Percentiles rank a stretch among this genome's conserved stretches.
phyloP scores from a whole-genome alignment of 2,329 filamentous ascomycete genomes.

The Apiospora sp. region DNA sequence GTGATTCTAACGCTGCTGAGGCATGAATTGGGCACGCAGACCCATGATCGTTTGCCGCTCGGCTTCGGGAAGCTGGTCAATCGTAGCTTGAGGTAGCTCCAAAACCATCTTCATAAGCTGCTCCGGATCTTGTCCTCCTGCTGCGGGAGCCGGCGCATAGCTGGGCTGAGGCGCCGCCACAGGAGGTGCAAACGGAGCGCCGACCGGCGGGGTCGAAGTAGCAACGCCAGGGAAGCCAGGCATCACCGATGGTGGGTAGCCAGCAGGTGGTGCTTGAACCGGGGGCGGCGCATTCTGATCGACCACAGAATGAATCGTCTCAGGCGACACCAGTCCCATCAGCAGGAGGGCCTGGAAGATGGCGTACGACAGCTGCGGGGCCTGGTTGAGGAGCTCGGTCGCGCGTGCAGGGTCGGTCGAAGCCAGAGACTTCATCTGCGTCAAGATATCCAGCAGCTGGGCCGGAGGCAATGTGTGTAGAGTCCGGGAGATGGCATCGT shows the following conservation, averaged over 20 bases:
- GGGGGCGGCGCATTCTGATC: conserved; percentile 61
- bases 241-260: conserved; percentile 46
- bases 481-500: conserved; percentile 91
- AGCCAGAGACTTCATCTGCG: conserved; percentile 93
- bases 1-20: conserved; percentile 5
- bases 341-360: conserved; percentile 94
- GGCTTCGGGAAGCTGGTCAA: conserved; percentile 78
- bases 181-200: conserved; percentile 55
- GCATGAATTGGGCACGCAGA: conserved; percentile 68
- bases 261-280: conserved; percentile 44
- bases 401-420: conserved; percentile 82
- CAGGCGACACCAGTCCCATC: conserved; percentile 90
- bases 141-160: conserved; percentile 54
- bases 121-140: conserved; percentile 64
- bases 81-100: conserved; percentile 79
- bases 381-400: conserved; percentile 84
- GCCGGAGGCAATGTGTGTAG: conserved; percentile 85
- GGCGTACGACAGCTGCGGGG: conserved; percentile 91
- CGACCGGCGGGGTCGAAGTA: conserved; percentile 58
- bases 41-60: conserved; percentile 83
- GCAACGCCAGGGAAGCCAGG: conserved; percentile 48
- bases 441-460: conserved; percentile 91
- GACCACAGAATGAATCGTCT: conserved; percentile 81
- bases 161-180: conserved; percentile 40
- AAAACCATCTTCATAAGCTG: conserved; percentile 83